Evolutionary conservation across 495 filamentous ascomycete genomes (phyloP).

Genomic region (Penicillium paradoxum): DNA sequence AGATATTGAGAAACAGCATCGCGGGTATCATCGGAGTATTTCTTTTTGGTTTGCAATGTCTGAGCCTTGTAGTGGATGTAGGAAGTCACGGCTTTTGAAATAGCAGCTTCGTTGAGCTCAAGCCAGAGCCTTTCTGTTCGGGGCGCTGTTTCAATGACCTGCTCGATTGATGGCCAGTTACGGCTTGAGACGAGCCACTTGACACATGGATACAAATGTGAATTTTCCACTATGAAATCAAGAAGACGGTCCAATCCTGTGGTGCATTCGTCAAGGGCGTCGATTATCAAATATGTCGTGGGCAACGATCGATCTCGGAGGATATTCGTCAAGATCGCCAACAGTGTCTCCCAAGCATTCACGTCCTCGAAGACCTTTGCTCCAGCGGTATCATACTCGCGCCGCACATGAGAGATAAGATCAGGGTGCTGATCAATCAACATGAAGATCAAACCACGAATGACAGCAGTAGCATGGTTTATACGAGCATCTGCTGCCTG

Average conservation of each 20-base stretch:
- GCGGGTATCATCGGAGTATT: constrained; percentile 2
- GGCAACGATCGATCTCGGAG: constrained; percentile 25
- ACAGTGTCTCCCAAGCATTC: constrained; percentile 31
- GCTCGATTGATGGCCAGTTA: constrained; percentile 19
- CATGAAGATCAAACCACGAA: constrained; percentile 39
- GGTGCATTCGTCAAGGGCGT: constrained; percentile 47
- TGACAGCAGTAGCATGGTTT: constrained; percentile 36
- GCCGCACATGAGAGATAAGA: constrained; percentile 30
- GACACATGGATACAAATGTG: constrained; percentile 1
- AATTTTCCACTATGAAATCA: constrained; percentile 20
- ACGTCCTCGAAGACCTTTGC: constrained; percentile 30
- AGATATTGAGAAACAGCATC: constrained; percentile 15
- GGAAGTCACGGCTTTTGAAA: constrained; percentile 16
- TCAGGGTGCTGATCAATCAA: constrained; percentile 27
- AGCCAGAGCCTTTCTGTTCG: constrained; percentile 7
- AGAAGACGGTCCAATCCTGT: constrained; percentile 25
- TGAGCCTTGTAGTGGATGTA: constrained; percentile 31
- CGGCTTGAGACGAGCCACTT: constrained; percentile 34
- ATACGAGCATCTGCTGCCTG: constrained; percentile 32
- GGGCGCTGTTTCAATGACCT: background rate
- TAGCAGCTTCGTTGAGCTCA: constrained; percentile 19
- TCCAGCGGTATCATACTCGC: background rate
- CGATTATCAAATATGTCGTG: constrained; percentile 36
- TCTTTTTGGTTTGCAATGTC: constrained; percentile 9
- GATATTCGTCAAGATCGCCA: constrained; percentile 29